Percentiles rank a stretch among this genome's conserved stretches.
Conservation (phyloP, 2,329 filamentous ascomycete genomes). For the Dothideomycetes sp. region DNA sequence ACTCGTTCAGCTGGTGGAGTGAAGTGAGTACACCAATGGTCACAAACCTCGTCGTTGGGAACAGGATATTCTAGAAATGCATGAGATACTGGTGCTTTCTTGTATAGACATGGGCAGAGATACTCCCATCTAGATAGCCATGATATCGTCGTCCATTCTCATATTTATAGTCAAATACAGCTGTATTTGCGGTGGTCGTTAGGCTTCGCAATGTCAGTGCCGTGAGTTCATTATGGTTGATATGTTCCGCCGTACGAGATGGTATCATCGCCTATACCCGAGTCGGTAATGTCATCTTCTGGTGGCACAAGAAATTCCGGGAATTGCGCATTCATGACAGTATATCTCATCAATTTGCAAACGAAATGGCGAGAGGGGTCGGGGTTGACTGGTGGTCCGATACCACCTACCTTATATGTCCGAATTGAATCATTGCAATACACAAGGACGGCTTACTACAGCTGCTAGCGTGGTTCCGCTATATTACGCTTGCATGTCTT, state of each 20-base stretch:
- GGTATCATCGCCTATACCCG: background rate
- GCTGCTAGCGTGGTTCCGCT: too few relatives aligned
- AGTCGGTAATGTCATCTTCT: background rate
- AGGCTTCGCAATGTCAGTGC: background rate
- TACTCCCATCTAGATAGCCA: background rate
- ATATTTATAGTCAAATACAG: background rate
- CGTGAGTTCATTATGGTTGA: too few relatives aligned
- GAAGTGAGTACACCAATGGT: background rate
- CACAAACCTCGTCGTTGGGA: slow-evolving; percentile 12
- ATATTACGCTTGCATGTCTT: too few relatives aligned
- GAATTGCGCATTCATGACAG: background rate
- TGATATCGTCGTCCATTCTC: background rate
- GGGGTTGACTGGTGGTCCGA: too few relatives aligned
- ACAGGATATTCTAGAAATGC: slow-evolving; percentile 15
- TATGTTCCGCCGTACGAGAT: too few relatives aligned
- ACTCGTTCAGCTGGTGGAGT: background rate
- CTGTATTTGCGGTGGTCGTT: background rate
- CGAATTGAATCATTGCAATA: too few relatives aligned
- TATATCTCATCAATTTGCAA: too few relatives aligned
- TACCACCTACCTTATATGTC: too few relatives aligned
- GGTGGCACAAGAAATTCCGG: background rate
- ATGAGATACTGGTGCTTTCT: too few relatives aligned
- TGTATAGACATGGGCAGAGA: too few relatives aligned
- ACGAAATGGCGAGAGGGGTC: too few relatives aligned
- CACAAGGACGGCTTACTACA: too few relatives aligned